Conservation (phyloP, 495 filamentous ascomycete genomes). For the Neurospora sp. region DNA sequence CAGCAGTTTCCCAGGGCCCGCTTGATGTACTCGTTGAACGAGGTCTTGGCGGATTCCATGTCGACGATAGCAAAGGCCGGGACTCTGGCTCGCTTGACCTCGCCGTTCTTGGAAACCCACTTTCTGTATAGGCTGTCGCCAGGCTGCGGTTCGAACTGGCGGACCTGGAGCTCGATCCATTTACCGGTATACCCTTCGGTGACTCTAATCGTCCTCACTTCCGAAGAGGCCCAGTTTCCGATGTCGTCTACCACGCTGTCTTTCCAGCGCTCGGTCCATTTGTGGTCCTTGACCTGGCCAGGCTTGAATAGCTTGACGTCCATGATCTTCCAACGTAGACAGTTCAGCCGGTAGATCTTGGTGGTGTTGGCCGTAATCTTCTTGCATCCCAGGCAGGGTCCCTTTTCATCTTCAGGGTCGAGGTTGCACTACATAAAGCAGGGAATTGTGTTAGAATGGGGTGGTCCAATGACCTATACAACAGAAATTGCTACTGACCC, state of each 20-base stretch:
- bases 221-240: slow-evolving; percentile 34
- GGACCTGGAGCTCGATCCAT: slow-evolving; percentile 32
- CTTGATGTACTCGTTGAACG: slow-evolving; percentile 37
- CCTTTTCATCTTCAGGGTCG: slow-evolving; percentile 30
- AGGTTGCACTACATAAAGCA: slow-evolving; percentile 30
- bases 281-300: slow-evolving; percentile 38
- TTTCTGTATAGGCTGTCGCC: slow-evolving; percentile 37
- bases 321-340: slow-evolving; percentile 41
- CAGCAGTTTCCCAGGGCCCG: slow-evolving; percentile 28
- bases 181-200: slow-evolving; percentile 37
- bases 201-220: slow-evolving; percentile 32
- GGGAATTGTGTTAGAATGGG: slow-evolving; percentile 3
- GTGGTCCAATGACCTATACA: neutral
- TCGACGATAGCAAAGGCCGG: slow-evolving; percentile 40
- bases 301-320: slow-evolving; percentile 42
- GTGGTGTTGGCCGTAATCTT: slow-evolving; percentile 25
- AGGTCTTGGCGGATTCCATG: slow-evolving; percentile 31
- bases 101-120: slow-evolving; percentile 31
- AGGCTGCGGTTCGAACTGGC: slow-evolving; percentile 36
- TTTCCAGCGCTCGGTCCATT: slow-evolving; percentile 44
- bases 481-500: slow-evolving; percentile 25
- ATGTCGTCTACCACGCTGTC: slow-evolving; percentile 40
- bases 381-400: slow-evolving; percentile 39
- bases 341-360: slow-evolving; percentile 37
- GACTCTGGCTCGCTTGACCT: slow-evolving; percentile 24